phyloP scores from a whole-genome alignment of 148 eudicot genomes.

The Heliamphora exappendiculata region DNA sequence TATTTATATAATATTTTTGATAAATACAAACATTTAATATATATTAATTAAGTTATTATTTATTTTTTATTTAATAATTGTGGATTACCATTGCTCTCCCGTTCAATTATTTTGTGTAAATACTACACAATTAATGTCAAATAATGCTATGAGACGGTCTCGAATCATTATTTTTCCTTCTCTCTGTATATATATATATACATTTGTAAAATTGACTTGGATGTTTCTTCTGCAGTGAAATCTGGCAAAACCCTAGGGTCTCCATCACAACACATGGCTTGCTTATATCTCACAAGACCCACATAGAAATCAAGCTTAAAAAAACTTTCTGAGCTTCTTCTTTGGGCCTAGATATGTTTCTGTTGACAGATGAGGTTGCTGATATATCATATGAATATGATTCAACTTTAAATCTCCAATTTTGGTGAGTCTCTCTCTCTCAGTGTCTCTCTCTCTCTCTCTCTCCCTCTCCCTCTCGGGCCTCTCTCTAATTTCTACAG shows the following conservation, averaged over 20 bases:
- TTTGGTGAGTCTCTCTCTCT: slow-evolving; percentile 5
- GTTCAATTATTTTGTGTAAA: too few relatives aligned
- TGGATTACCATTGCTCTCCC: too few relatives aligned
- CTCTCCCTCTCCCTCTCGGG: too few relatives aligned
- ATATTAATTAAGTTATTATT: too few relatives aligned
- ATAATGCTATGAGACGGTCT: too few relatives aligned
- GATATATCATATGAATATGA: background rate
- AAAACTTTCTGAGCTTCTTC: background rate
- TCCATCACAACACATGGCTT: slow-evolving; percentile 9
- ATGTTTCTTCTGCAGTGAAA: slow-evolving; percentile 11
- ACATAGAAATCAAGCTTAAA: slow-evolving; percentile 13
- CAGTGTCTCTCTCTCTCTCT: too few relatives aligned
- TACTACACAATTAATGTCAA: too few relatives aligned
- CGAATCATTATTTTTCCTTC: background rate
- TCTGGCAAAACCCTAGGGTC: background rate
- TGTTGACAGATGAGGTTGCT: slow-evolving; percentile 11
- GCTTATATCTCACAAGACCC: slow-evolving; percentile 5
- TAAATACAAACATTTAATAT: too few relatives aligned
- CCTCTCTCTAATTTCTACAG: too few relatives aligned
- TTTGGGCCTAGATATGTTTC: too few relatives aligned
- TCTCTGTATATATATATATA: background rate
- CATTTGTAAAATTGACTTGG: slow-evolving; percentile 18
- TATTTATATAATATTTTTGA: too few relatives aligned
- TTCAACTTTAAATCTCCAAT: slow-evolving; percentile 14
- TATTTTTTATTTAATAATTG: too few relatives aligned